Evolutionary conservation across 2,329 filamentous ascomycete species (phyloP).

Genomic region (Trichoderma oligosporum): DNA sequence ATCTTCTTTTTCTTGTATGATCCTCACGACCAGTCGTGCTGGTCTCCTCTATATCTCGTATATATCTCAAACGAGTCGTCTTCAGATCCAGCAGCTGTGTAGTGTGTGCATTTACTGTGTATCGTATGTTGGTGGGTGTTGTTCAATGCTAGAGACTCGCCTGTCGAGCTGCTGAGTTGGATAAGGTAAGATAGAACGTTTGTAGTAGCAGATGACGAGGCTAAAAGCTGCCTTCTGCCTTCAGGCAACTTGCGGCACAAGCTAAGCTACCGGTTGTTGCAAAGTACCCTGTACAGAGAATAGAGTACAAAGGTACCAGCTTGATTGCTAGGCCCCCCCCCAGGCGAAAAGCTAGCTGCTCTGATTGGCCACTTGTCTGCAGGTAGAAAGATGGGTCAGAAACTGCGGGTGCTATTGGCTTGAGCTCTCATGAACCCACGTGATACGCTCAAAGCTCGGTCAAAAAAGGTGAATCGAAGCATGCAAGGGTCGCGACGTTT

Average conservation of each 20-base stretch:
- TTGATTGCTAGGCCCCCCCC: constrained; percentile 18
- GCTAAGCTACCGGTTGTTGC: background rate
- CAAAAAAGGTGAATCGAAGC: constrained; percentile 24
- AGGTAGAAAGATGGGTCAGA: constrained; percentile 17
- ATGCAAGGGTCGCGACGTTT: constrained; percentile 21
- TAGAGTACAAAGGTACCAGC: constrained; percentile 22
- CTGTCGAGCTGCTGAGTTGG: background rate
- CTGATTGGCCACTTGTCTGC: constrained; percentile 27
- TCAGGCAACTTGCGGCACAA: constrained; percentile 24
- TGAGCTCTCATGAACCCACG: constrained; percentile 24
- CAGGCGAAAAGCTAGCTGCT: constrained; percentile 15
- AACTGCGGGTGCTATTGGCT: constrained; percentile 20
- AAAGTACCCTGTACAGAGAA: background rate
- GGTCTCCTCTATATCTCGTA: constrained; percentile 5
- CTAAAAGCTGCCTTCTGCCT: constrained; percentile 54
- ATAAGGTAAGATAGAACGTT: no score
- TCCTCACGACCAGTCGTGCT: background rate
- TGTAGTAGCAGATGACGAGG: constrained; percentile 51
- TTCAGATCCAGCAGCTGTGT: background rate
- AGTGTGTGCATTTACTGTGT: background rate
- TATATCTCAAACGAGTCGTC: background rate
- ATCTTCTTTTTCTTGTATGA: constrained; percentile 47
- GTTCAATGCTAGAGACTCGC: constrained; percentile 4
- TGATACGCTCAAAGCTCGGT: constrained; percentile 24
- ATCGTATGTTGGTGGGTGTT: background rate